Evolutionary conservation across 306 rosid species (phyloP).

Genomic region (Dryas alaskensis): DNA sequence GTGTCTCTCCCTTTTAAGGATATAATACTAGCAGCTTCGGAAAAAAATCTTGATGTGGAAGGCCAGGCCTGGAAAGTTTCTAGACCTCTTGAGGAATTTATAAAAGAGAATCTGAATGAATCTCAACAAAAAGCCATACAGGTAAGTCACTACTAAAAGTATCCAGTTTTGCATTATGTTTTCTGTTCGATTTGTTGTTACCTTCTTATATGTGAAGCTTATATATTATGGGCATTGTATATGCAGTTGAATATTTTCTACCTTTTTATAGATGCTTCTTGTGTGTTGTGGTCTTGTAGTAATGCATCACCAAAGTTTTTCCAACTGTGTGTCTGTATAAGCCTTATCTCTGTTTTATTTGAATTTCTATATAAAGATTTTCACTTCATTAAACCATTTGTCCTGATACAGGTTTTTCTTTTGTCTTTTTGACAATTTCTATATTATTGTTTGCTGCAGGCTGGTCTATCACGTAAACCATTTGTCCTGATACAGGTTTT

Average conservation of each 20-base stretch:
- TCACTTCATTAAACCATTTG: conserved; percentile 50
- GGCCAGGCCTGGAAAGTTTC: conserved; percentile 78
- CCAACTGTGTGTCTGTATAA: neutral
- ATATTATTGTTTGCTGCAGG: conserved; percentile 52
- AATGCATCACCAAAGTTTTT: neutral
- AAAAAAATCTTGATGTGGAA: conserved; percentile 41
- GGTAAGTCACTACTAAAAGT: conserved; percentile 40
- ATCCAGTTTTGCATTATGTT: neutral
- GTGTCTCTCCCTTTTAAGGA: conserved; percentile 73
- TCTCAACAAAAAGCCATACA: conserved; percentile 80
- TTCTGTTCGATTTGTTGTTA: neutral
- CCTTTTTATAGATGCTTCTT: neutral
- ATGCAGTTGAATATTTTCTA: neutral
- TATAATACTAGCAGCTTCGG: conserved; percentile 62
- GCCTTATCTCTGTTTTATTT: neutral
- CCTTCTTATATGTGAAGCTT: neutral
- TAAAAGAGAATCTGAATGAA: conserved; percentile 66
- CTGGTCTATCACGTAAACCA: conserved; percentile 82
- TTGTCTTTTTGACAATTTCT: neutral
- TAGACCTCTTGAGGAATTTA: conserved; percentile 53
- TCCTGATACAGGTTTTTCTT: conserved; percentile 81
- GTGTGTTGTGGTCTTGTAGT: neutral
- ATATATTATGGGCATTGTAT: neutral
- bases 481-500: conserved; percentile 91
- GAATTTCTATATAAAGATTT: conserved; percentile 6